Evolutionary conservation across 352 stramenopile genomes (phyloP).

Genomic region (Aphanomyces euteiches): DNA sequence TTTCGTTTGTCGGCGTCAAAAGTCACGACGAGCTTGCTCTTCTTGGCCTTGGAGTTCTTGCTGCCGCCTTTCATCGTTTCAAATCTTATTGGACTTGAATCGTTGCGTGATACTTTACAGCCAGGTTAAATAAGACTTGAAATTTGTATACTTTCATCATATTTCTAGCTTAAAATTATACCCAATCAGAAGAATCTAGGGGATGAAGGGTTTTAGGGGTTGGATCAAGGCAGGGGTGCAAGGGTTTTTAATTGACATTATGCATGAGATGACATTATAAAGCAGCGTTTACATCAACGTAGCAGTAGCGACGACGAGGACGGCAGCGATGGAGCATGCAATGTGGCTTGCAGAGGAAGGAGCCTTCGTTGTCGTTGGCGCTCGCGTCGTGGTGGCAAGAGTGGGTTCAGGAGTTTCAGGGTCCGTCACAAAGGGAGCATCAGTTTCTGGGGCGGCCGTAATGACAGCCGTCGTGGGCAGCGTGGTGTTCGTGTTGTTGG

Average conservation of each 20-base stretch:
- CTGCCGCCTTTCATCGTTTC: neutral
- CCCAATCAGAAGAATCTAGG: too few relatives aligned
- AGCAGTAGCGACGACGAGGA: too few relatives aligned
- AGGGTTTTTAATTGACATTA: too few relatives aligned
- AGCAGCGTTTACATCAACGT: too few relatives aligned
- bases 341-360: neutral
- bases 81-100: slow-evolving; percentile 1
- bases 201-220: too few relatives aligned
- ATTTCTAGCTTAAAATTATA: too few relatives aligned
- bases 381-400: neutral
- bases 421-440: neutral
- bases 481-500: slow-evolving; percentile 10
- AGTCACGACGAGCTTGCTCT: slow-evolving; percentile 83
- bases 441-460: neutral
- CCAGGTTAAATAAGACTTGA: too few relatives aligned
- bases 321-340: neutral
- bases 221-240: too few relatives aligned
- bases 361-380: neutral
- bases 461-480: neutral
- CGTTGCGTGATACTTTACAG: neutral
- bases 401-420: neutral
- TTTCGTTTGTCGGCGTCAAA: slow-evolving; percentile 85
- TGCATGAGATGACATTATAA: too few relatives aligned
- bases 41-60: slow-evolving; percentile 45
- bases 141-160: too few relatives aligned